phyloP scores from a whole-genome alignment of 371 early-diverging fungal species.

The Lichtheimia hyalospora region DNA sequence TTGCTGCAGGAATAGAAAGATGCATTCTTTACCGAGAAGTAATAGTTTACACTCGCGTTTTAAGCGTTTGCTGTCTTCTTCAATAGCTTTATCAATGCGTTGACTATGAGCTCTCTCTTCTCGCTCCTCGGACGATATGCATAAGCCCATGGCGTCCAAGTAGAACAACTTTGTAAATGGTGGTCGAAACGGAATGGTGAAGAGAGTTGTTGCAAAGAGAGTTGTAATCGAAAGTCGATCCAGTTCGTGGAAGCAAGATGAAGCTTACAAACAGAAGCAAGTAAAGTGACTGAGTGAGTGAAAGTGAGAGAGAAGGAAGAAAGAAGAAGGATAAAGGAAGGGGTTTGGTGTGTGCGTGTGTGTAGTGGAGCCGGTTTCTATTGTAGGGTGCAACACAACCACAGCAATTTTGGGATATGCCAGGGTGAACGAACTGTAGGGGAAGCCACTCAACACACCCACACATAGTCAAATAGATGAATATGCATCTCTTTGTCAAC shows the following conservation, averaged over 20 bases:
- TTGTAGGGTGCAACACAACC: neutral
- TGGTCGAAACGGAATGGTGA: conserved; percentile 17
- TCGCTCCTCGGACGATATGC: conserved; percentile 66
- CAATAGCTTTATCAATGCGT: conserved; percentile 63
- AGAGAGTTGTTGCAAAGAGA: neutral
- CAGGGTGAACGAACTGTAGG: too few species aligned
- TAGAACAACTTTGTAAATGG: conserved; percentile 10
- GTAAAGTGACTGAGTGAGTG: too few species aligned
- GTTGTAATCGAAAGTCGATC: too few species aligned
- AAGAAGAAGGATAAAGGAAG: conserved; percentile 2
- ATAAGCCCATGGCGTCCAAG: conserved; percentile 56
- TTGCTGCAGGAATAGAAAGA: neutral
- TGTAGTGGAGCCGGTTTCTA: neutral
- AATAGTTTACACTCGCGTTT: conserved; percentile 72
- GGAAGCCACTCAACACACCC: too few species aligned
- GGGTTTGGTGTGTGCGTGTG: neutral
- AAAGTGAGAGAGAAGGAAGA: neutral
- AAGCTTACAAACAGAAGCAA: too few species aligned
- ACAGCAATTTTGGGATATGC: too few species aligned
- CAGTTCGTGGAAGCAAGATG: too few species aligned
- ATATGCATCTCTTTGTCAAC: too few species aligned
- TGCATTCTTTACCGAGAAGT: conserved; percentile 60
- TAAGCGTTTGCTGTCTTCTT: conserved; percentile 53
- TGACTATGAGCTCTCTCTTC: conserved; percentile 54
- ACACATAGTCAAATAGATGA: too few species aligned